Evolutionary conservation across 768 basidiomycete species (phyloP).

Genomic region (Leucogyrophana mollusca): DNA sequence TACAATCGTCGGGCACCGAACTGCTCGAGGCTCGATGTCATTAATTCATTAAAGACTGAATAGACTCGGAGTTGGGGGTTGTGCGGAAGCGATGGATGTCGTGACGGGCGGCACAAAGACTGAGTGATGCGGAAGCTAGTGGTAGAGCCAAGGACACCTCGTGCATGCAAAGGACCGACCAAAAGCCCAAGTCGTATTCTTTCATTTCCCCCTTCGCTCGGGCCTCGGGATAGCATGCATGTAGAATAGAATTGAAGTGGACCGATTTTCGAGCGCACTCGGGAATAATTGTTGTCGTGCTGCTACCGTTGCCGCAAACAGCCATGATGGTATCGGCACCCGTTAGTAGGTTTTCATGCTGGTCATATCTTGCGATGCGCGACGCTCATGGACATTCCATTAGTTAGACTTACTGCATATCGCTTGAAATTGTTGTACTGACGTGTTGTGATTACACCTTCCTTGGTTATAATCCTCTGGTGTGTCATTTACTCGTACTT

Average conservation of each 20-base stretch:
- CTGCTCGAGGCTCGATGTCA: too few relatives aligned
- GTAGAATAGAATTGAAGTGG: conserved; percentile 76
- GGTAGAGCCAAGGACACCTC: too few relatives aligned
- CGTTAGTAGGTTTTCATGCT: conserved; percentile 66
- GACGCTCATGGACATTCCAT: conserved; percentile 5
- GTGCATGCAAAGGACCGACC: too few relatives aligned
- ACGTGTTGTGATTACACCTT: conserved; percentile 79
- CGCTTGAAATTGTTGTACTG: too few relatives aligned
- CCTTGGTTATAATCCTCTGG: conserved; percentile 83
- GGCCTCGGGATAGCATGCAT: conserved; percentile 64
- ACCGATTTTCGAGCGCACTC: conserved; percentile 84
- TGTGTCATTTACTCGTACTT: conserved; percentile 86
- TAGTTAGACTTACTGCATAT: conserved; percentile 84
- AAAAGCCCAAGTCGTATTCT: conserved; percentile 87
- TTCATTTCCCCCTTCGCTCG: conserved; percentile 79
- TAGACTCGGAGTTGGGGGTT: too few relatives aligned
- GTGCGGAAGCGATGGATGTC: too few relatives aligned
- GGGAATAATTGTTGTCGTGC: conserved; percentile 89
- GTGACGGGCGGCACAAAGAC: too few relatives aligned
- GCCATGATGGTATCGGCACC: conserved; percentile 87
- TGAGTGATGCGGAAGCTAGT: too few relatives aligned
- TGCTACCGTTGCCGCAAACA: conserved; percentile 86
- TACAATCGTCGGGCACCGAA: too few relatives aligned
- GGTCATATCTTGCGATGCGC: conserved; percentile 8
- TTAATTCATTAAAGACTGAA: too few relatives aligned